Evolutionary conservation across 768 basidiomycete species (phyloP), one percentile per base, ranked within the genome.

Genomic region (Pholiota molesta): DNA sequence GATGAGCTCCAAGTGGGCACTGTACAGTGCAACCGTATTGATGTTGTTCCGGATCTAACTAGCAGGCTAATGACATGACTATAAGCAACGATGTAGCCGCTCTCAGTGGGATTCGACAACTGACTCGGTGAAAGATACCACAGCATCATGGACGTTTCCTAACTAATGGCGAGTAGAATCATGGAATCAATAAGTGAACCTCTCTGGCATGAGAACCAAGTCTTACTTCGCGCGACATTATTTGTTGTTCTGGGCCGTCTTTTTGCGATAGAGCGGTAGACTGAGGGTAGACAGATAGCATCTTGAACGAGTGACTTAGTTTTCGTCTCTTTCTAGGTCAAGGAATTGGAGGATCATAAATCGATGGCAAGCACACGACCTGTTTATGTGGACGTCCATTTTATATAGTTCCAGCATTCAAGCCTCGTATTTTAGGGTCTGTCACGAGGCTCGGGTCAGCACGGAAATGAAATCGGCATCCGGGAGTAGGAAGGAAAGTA

Each of bases 1-100:
- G 83, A 80, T 14, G 84, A 76, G 28, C 79, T 81, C 83, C 86
- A 89, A 29, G 87, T 91, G 1, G 89, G 89, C 42, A 91, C 78
- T 17, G 84, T 84, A 74, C 89, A 90, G 58, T 86, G 80, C 39
- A 91, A 76, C 23, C 84, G 80, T 39, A 90, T 76, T 23, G 82
- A 73, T 9, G 77, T 74, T 61, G 69, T 77, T 29, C 83, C 81
- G 17, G 83, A 81, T 59, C 75, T 75, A 42, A 81, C 66, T 52
- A 85, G 76, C 58, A 86, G 73, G 64, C 87, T 89, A 40, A 37
- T 29, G 19, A 51, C 13, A n/a, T 9, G 23, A 7, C 5, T 8
- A 33, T 67, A 28, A 54, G 61, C 47, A 51, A 54, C 3, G 21
- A 44, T 21, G 33, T 52, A 19, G 19, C 28, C 39, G 26, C 42